A percentile compares a stretch with the other conserved stretches of the same genome.
Evolutionary conservation across 192 early-diverging fungal genomes (phyloP).

Genomic region (Gaertneriomyces sp.): DNA sequence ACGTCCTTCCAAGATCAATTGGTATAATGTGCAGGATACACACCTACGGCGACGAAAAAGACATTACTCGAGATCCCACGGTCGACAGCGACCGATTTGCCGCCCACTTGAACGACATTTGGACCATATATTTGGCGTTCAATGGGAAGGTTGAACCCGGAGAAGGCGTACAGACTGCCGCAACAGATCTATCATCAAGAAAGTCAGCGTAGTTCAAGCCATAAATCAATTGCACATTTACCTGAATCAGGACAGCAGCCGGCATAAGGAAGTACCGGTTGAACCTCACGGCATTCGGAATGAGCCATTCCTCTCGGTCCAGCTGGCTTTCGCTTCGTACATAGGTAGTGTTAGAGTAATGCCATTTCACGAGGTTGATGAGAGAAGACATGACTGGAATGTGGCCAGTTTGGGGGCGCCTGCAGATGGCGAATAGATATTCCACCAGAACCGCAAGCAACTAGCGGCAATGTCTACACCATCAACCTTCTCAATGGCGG

Average conservation of each 20-base stretch:
- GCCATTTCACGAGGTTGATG: slow-evolving; percentile 11
- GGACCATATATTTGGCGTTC: slow-evolving; percentile 52
- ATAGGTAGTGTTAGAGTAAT: slow-evolving; percentile 49
- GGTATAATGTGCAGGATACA: slow-evolving; percentile 2
- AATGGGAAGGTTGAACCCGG: slow-evolving; percentile 71
- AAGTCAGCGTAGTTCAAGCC: neutral
- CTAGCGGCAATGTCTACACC: no score
- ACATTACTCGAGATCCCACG: slow-evolving; percentile 56
- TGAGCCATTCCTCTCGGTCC: slow-evolving; percentile 48
- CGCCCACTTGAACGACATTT: slow-evolving; percentile 1
- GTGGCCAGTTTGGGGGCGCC: no score
- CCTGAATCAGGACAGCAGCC: slow-evolving; percentile 67
- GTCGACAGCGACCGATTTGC: slow-evolving; percentile 29
- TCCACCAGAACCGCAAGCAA: no score
- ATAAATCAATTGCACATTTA: slow-evolving; percentile 12
- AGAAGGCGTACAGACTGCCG: slow-evolving; percentile 75
- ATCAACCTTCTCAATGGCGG: no score
- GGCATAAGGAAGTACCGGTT: slow-evolving; percentile 68
- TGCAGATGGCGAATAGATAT: no score
- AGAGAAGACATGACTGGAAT: no score
- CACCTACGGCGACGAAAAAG: slow-evolving; percentile 73
- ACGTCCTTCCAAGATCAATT: no score
- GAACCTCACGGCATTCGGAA: slow-evolving; percentile 39
- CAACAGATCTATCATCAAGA: slow-evolving; percentile 43
- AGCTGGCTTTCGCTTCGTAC: slow-evolving; percentile 56